Conservation (phyloP, 2,329 filamentous ascomycete species). For the Phialemoniopsis sp. region DNA sequence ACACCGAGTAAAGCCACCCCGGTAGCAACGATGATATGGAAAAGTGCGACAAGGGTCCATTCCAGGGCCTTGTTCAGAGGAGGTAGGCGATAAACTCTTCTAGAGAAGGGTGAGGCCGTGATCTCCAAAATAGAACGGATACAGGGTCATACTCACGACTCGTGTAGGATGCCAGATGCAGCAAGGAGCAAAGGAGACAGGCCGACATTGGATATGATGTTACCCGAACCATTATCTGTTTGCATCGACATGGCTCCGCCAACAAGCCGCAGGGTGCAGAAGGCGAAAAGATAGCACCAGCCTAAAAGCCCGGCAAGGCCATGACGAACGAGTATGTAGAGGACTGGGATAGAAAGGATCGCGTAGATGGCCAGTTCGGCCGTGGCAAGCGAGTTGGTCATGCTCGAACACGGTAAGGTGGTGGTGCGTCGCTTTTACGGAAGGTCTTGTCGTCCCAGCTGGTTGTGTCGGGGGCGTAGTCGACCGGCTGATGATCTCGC, state of each 20-base stretch:
- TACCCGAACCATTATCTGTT: slow-evolving; percentile 19
- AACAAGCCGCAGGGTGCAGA: slow-evolving; percentile 30
- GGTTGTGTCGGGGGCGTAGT: too few species aligned
- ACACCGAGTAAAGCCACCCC: too few species aligned
- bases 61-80: too few species aligned
- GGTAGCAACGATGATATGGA: too few species aligned
- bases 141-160: slow-evolving; percentile 19
- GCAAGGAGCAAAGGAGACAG: slow-evolving; percentile 9
- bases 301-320: slow-evolving; percentile 25
- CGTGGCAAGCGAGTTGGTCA: slow-evolving; percentile 8
- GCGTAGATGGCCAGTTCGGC: slow-evolving; percentile 28
- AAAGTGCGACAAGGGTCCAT: too few species aligned
- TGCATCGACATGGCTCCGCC: slow-evolving; percentile 18
- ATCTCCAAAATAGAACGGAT: not conserved
- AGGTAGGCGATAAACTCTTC: too few species aligned
- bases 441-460: too few species aligned
- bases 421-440: too few species aligned
- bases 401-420: too few species aligned
- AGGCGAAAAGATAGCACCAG: slow-evolving; percentile 31
- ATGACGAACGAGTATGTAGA: slow-evolving; percentile 27
- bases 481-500: too few species aligned
- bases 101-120: not conserved
- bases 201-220: slow-evolving; percentile 29
- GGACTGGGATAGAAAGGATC: slow-evolving; percentile 19
- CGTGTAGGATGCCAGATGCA: slow-evolving; percentile 16